phyloP scores from a whole-genome alignment of 2,329 filamentous ascomycete species.

The Penicillium glabrum region DNA sequence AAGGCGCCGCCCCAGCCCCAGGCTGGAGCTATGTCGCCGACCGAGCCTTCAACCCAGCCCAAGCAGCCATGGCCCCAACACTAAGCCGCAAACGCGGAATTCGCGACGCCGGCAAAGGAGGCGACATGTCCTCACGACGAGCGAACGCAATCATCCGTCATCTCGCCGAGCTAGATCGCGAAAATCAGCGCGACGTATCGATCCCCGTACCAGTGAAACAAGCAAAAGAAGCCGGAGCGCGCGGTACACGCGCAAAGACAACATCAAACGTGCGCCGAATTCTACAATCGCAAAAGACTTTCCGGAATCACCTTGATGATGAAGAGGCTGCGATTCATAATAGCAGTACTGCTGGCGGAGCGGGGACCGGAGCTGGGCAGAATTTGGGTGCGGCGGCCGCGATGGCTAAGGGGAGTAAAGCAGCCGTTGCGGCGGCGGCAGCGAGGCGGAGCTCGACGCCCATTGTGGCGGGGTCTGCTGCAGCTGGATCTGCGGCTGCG shows the following conservation, averaged over 20 bases:
- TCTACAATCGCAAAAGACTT: slow-evolving; percentile 50
- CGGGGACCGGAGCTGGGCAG: neutral
- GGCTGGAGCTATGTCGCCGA: slow-evolving; percentile 94
- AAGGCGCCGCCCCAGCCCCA: slow-evolving; percentile 68
- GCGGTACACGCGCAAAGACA: slow-evolving; percentile 41
- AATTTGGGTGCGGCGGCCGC: slow-evolving; percentile 10
- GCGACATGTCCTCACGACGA: slow-evolving; percentile 76
- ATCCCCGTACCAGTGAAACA: slow-evolving; percentile 66
- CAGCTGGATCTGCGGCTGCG: neutral
- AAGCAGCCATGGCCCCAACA: slow-evolving; percentile 53
- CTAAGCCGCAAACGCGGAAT: slow-evolving; percentile 68
- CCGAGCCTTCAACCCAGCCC: slow-evolving; percentile 59
- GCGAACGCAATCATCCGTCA: slow-evolving; percentile 79
- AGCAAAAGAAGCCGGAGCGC: slow-evolving; percentile 37
- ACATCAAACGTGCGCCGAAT: slow-evolving; percentile 50
- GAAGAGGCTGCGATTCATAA: slow-evolving; percentile 44
- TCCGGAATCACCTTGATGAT: slow-evolving; percentile 52
- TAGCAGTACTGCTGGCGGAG: slow-evolving; percentile 5
- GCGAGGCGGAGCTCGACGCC: slow-evolving; percentile 31
- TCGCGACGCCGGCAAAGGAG: slow-evolving; percentile 55
- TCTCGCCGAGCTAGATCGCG: slow-evolving; percentile 77
- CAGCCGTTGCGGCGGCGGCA: slow-evolving; percentile 7
- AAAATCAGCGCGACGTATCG: slow-evolving; percentile 71
- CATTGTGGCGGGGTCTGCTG: slow-evolving; percentile 7
- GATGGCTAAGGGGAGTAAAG: slow-evolving; percentile 8